phyloP scores from a whole-genome alignment of 495 filamentous ascomycete species.

The Aspergillus hancockii region DNA sequence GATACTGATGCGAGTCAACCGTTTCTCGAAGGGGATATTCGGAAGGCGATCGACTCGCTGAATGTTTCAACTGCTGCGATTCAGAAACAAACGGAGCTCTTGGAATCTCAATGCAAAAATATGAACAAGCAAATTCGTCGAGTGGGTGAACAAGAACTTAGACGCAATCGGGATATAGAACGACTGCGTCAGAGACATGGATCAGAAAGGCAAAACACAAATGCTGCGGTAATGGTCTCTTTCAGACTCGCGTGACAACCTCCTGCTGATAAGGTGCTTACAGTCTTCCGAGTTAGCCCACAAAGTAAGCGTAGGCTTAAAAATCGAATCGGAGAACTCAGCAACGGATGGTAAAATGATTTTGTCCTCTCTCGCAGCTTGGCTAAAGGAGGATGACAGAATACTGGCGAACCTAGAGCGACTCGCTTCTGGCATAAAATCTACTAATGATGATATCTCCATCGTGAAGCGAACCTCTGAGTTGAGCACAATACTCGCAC shows the following conservation, averaged over 20 bases:
- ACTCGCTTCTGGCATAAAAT: slow-evolving; percentile 30
- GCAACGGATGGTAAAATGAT: slow-evolving; percentile 37
- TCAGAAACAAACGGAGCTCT: slow-evolving; percentile 34
- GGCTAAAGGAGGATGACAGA: slow-evolving; percentile 44
- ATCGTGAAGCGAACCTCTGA: slow-evolving; percentile 30
- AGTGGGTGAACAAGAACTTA: slow-evolving; percentile 24
- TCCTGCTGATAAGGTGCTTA: slow-evolving; percentile 18
- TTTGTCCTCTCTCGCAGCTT: slow-evolving; percentile 34
- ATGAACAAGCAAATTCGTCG: slow-evolving; percentile 30
- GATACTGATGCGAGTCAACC: slow-evolving; percentile 35
- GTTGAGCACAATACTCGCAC: slow-evolving; percentile 31
- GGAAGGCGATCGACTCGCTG: slow-evolving; percentile 36
- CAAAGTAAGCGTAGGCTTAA: slow-evolving; percentile 34
- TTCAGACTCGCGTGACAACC: neutral
- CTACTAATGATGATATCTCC: slow-evolving; percentile 30
- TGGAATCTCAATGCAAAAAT: slow-evolving; percentile 33
- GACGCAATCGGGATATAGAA: slow-evolving; percentile 29
- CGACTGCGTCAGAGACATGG: slow-evolving; percentile 41
- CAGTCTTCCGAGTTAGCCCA: slow-evolving; percentile 39
- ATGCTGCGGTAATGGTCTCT: slow-evolving; percentile 31
- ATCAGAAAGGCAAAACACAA: slow-evolving; percentile 36
- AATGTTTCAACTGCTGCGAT: slow-evolving; percentile 39
- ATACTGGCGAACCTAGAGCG: slow-evolving; percentile 31
- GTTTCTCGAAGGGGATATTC: slow-evolving; percentile 43
- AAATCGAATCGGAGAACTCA: slow-evolving; percentile 32